Evolutionary conservation across 148 eudicot species (phyloP).

Genomic region (Silene conica): DNA sequence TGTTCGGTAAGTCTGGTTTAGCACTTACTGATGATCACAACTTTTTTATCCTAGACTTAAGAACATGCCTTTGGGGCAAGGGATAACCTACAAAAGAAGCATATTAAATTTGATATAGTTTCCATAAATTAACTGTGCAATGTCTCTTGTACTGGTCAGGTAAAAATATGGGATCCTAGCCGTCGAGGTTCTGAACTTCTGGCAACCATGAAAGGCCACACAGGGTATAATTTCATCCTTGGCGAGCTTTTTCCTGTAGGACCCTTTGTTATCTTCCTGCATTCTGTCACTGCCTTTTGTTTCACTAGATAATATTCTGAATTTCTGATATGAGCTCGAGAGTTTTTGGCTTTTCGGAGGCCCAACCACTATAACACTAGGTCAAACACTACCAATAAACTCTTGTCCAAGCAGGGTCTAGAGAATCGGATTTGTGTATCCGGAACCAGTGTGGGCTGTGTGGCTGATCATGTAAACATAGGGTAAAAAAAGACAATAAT

Average conservation of each 20-base stretch:
- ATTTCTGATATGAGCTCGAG: too few relatives aligned
- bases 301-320: too few relatives aligned
- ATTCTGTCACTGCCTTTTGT: too few relatives aligned
- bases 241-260: not conserved
- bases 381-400: too few relatives aligned
- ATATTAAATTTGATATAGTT: not conserved
- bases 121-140: not conserved
- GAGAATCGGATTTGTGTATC: too few relatives aligned
- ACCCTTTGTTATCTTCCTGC: too few relatives aligned
- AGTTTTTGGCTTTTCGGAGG: too few relatives aligned
- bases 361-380: too few relatives aligned
- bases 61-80: not conserved
- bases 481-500: too few relatives aligned
- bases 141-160: constrained; percentile 33
- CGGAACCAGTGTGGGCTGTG: too few relatives aligned
- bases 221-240: constrained; percentile 45
- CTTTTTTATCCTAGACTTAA: not conserved
- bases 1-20: constrained; percentile 47
- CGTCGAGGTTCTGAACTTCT: constrained; percentile 79
- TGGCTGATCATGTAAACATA: too few relatives aligned
- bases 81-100: not conserved
- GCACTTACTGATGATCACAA: not conserved
- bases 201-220: constrained; percentile 79
- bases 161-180: constrained; percentile 90
- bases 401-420: too few relatives aligned